Base-by-base conservation (phyloP, 495 filamentous ascomycete genomes). In the Penicillium crystallinum region DNA sequence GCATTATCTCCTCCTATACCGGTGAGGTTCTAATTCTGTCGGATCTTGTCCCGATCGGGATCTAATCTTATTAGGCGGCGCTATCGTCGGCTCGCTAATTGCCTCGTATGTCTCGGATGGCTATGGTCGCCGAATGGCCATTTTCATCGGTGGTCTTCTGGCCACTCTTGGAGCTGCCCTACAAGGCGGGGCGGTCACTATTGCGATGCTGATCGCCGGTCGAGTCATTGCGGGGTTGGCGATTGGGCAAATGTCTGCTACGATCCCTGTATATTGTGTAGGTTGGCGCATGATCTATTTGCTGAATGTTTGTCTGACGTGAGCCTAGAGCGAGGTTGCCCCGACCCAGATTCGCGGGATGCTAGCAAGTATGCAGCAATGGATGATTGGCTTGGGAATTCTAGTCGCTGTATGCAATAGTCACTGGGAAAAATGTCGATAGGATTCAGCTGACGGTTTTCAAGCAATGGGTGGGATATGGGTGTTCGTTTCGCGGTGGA, bases 121-220 rank as follows among this genome's bases (percentile, higher is more conserved):
- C 15, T 63, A 67, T 38, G 78, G 78, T 11, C 67, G 78, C 15
- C 64, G 72, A 6, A 72, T 65, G 53, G 72, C 70, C 18, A 72
- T 81, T 29, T 74, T 76, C 41, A 67, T 76, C 39, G 78, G 78
- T 25, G 75, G 70, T 4, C 49, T 74, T 6, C 67, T 76, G 41
- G 75, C 73, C 12, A 66, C 61, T 6, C 47, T 80, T 4, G 78
- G 77, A 1, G 72, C 70, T 19, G 76, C 74, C 0, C 62, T 81
- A 27, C 78, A 80, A 65, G 73, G 70, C 27, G 77, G 77, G 9
- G 73, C 77, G 0, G 61, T 70, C 5, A 75, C 69, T 36, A 67
- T 79, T 47, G 69, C 71, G 40, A 81, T 81, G 77, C 57, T 81
- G 4, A 77, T 80, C 49, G 70, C 71, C 38, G 77, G 77, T n/a